phyloP scores from a whole-genome alignment of 805 yeast species.

The Ogataea kodamae region DNA sequence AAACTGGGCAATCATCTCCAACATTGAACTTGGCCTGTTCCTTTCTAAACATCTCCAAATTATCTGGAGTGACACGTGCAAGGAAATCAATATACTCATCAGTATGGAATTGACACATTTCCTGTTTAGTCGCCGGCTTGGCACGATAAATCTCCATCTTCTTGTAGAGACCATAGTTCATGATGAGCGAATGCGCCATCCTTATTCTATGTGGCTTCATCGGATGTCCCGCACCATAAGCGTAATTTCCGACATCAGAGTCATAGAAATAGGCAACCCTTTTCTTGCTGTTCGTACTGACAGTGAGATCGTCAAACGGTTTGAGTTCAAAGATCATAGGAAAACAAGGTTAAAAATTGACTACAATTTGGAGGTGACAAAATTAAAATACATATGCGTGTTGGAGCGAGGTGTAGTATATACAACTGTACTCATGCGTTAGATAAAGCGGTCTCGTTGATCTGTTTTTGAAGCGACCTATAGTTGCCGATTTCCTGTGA shows the following conservation, averaged over 20 bases:
- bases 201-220: constrained; percentile 99
- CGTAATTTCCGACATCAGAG: constrained; percentile 95
- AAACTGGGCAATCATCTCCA: constrained; percentile 91
- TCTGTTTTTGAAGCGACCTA: constrained; percentile 23
- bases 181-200: constrained; percentile 95
- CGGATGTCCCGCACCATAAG: constrained; percentile 98
- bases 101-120: constrained; percentile 97
- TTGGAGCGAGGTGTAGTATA: constrained; percentile 4
- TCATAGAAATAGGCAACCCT: constrained; percentile 77
- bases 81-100: constrained; percentile 95
- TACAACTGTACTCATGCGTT: constrained; percentile 1
- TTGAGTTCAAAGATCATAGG: constrained; percentile 46
- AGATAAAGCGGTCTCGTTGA: constrained; percentile 19
- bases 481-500: constrained; percentile 38
- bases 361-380: constrained; percentile 6
- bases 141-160: constrained; percentile 97
- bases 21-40: constrained; percentile 92
- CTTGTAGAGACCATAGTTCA: constrained; percentile 95
- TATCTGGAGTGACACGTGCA: constrained; percentile 88
- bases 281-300: constrained; percentile 51
- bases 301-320: constrained; percentile 62
- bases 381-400: not conserved
- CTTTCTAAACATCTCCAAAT: constrained; percentile 77
- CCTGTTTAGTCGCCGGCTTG: constrained; percentile 96
- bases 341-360: constrained; percentile 3